These are phyloP conservation scores for Nephelium lappaceum DNA, from an alignment of 345 rosid genomes.

Conservation along the genomic window DNA sequence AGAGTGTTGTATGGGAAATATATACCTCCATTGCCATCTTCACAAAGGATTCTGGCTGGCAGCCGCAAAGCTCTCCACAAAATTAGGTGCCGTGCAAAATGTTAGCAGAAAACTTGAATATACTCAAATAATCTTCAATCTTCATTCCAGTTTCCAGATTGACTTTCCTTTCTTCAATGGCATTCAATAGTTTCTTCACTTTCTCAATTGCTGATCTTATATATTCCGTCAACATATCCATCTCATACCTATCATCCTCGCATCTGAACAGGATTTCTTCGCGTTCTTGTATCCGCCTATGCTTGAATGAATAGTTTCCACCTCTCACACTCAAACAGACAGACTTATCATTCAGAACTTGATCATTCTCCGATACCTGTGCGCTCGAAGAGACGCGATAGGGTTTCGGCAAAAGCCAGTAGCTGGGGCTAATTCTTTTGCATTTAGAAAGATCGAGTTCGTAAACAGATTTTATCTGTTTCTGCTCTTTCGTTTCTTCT, in stretches of 20 bases:
- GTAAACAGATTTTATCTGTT: not conserved
- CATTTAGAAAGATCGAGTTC: slow-evolving; percentile 23
- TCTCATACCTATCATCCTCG: slow-evolving; percentile 32
- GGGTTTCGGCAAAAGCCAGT: slow-evolving; percentile 7
- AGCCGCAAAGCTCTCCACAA: not conserved
- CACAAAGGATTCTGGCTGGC: not conserved
- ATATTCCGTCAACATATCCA: slow-evolving; percentile 14
- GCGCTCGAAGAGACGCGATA: not conserved
- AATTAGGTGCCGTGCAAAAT: not conserved
- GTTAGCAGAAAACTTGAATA: not conserved
- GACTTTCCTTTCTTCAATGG: not conserved
- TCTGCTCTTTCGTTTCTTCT: not conserved
- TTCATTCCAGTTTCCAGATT: not conserved
- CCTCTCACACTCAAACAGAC: not conserved
- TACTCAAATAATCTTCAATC: slow-evolving; percentile 9
- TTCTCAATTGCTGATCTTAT: not conserved
- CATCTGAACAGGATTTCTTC: slow-evolving; percentile 13
- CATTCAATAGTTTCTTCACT: slow-evolving; percentile 6
- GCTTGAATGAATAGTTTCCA: not conserved
- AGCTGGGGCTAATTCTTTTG: slow-evolving; percentile 19
- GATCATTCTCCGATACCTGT: not conserved
- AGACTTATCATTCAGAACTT: slow-evolving; percentile 26
- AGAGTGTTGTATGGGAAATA: not conserved
- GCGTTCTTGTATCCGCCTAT: not conserved
- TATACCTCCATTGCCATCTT: slow-evolving; percentile 12